Base-by-base conservation (phyloP, 2,329 filamentous ascomycete genomes). In the Fusarium annulatum region DNA sequence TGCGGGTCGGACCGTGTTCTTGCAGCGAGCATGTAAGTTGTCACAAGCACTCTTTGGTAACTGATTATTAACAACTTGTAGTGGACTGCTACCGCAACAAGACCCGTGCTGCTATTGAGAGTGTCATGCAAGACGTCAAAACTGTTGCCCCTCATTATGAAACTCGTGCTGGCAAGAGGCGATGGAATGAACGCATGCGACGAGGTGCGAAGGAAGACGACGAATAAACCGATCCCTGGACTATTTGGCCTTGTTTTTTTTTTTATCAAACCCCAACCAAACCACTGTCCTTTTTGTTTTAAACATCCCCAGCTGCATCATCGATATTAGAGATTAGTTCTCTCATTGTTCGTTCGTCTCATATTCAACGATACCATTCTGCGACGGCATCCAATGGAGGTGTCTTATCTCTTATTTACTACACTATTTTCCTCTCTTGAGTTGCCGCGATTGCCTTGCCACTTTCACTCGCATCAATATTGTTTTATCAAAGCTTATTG, bases 1-100 rank as follows among this genome's bases (percentile, higher is more conserved):
- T 85, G 92, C 95, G 3, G 93, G 93, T 18, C 89, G 94, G 76
- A 94, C 92, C 45, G 87, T 97, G 53, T 98, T 98, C 82, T 85
- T 98, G 78, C 96, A 98, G 82, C 91, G 94, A 86, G 95, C 95
- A 77, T 85, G 95, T 97, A 86, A 91, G 95, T 93, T 28, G 23
- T 18, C 38, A 42, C 33, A 39, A 12, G 18, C 26, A 36, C 12
- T 38, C 7, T 45, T 19, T 33, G 19, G 26, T 41, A 42, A 58
- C 9, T 30, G 21, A 23, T 18, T 19, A 56, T 67, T 79, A 51
- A 77, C 59, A 33, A 43, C 15, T 3, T 16, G 3, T 43, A 97
- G 95, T 98, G 82, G 96, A 98, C 82, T 94, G 93, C 70, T 98
- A 98, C 82, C 93, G 96, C 76, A 96, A 94, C 81, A 97, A 97